phyloP scores from a whole-genome alignment of 2,329 filamentous ascomycete species.

The Xylaria sp. region DNA sequence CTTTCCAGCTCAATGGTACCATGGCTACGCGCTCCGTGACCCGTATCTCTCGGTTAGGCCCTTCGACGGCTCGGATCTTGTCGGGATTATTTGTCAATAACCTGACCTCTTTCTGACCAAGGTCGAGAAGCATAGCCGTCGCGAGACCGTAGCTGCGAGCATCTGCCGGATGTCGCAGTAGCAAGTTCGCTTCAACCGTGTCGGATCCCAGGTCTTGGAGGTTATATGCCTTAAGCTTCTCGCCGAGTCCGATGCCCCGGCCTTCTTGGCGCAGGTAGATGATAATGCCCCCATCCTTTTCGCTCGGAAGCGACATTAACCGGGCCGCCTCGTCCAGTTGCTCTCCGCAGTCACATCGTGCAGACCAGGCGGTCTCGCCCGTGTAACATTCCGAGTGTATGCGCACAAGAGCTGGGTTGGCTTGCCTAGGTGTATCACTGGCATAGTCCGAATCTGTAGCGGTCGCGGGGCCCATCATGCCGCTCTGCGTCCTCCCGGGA shows the following conservation, averaged over 20 bases:
- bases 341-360: conserved; percentile 96
- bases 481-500: conserved; percentile 83
- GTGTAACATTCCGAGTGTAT: conserved; percentile 99
- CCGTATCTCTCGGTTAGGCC: conserved; percentile 85
- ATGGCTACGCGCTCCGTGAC: conserved; percentile 93
- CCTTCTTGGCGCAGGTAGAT: conserved; percentile 97
- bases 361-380: conserved; percentile 97
- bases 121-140: conserved; percentile 90
- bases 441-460: conserved; percentile 12
- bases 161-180: conserved; percentile 92
- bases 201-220: conserved; percentile 96
- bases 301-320: conserved; percentile 81
- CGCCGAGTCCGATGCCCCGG: conserved; percentile 90
- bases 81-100: conserved; percentile 97
- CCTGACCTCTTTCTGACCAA: conserved; percentile 81
- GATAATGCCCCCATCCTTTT: conserved; percentile 82
- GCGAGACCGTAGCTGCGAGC: conserved; percentile 95
- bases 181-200: conserved; percentile 93
- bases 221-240: conserved; percentile 98
- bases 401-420: conserved; percentile 77
- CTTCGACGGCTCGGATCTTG: conserved; percentile 94
- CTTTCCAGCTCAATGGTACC: conserved; percentile 94
- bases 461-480: conserved; percentile 60
- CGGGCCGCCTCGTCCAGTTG: conserved; percentile 96
- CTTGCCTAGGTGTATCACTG: conserved; percentile 30